These are phyloP conservation scores for Angomonas ambiguus DNA, from an alignment of 208 protist genomes.

Conservation along the genomic window DNA sequence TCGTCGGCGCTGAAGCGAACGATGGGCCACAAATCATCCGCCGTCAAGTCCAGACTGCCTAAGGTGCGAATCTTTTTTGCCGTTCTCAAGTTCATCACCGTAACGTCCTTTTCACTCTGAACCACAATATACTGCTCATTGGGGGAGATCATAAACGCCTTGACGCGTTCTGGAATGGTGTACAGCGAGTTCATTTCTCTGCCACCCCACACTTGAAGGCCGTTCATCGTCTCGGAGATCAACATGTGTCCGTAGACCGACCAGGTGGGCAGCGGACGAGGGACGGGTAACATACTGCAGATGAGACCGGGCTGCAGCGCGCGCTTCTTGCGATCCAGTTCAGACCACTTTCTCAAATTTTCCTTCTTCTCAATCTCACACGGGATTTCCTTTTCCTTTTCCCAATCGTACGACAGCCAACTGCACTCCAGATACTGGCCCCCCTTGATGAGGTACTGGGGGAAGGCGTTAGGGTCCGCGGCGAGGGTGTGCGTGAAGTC, in stretches of 20 bases:
- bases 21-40: slow-evolving; percentile 78
- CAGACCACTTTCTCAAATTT: slow-evolving; percentile 66
- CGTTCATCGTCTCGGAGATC: slow-evolving; percentile 68
- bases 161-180: slow-evolving; percentile 70
- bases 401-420: slow-evolving; percentile 88
- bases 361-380: slow-evolving; percentile 67
- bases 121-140: slow-evolving; percentile 88
- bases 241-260: slow-evolving; percentile 83
- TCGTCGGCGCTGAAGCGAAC: slow-evolving; percentile 85
- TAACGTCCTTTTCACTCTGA: slow-evolving; percentile 74
- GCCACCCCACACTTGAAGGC: slow-evolving; percentile 82
- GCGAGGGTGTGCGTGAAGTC: slow-evolving; percentile 83
- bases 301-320: slow-evolving; percentile 58
- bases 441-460: slow-evolving; percentile 84
- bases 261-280: slow-evolving; percentile 76
- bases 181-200: slow-evolving; percentile 79
- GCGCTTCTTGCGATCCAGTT: slow-evolving; percentile 71
- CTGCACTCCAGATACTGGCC: slow-evolving; percentile 61
- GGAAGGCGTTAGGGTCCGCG: slow-evolving; percentile 68
- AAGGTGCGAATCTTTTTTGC: slow-evolving; percentile 82
- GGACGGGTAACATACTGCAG: slow-evolving; percentile 49
- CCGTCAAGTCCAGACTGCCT: slow-evolving; percentile 73
- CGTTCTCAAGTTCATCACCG: slow-evolving; percentile 72
- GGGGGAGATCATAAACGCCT: slow-evolving; percentile 81
- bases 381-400: slow-evolving; percentile 62